Percentiles rank a stretch among this genome's conserved stretches.
These are phyloP conservation scores for Pleurotus ostreatus DNA, from an alignment of 768 basidiomycete genomes.

Conservation along the genomic window DNA sequence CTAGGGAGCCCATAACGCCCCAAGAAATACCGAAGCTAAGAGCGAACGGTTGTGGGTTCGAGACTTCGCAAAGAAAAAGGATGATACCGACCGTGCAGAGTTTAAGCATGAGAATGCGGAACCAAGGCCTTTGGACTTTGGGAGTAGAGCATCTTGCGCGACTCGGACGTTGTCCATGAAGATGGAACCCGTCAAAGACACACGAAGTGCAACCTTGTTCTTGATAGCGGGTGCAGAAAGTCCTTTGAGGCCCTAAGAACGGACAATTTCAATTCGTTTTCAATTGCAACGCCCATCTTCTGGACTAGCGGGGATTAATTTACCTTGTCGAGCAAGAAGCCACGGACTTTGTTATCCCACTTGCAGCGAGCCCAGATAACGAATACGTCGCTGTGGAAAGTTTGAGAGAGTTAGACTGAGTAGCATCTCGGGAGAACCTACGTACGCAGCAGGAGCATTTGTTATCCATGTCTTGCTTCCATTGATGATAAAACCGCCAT, in stretches of 20 bases:
- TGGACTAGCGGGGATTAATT: conserved; percentile 8
- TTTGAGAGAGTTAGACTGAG: conserved; percentile 9
- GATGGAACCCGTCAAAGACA: conserved; percentile 78
- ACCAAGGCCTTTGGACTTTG: conserved; percentile 70
- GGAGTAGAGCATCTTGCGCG: conserved; percentile 70
- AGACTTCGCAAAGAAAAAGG: conserved; percentile 1
- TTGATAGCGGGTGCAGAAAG: conserved; percentile 84
- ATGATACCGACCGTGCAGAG: conserved; percentile 57
- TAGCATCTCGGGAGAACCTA: conserved; percentile 11
- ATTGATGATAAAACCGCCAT: conserved; percentile 80
- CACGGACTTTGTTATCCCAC: conserved; percentile 89
- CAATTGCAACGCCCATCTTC: neutral
- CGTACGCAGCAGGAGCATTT: conserved; percentile 87
- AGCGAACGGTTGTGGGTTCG: neutral
- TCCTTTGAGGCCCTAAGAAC: conserved; percentile 67
- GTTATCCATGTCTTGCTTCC: conserved; percentile 99
- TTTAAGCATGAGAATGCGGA: conserved; percentile 93
- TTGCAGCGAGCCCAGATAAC: conserved; percentile 93
- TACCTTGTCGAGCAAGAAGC: conserved; percentile 90
- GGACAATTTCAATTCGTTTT: neutral
- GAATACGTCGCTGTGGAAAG: conserved; percentile 67
- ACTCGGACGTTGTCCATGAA: conserved; percentile 91
- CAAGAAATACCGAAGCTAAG: conserved; percentile 82
- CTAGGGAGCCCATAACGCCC: conserved; percentile 95
- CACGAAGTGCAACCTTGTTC: conserved; percentile 90